Percentiles rank a stretch among this genome's conserved stretches.
phyloP scores from a whole-genome alignment of 2,329 filamentous ascomycete species.

The Mycocentrospora acerina region DNA sequence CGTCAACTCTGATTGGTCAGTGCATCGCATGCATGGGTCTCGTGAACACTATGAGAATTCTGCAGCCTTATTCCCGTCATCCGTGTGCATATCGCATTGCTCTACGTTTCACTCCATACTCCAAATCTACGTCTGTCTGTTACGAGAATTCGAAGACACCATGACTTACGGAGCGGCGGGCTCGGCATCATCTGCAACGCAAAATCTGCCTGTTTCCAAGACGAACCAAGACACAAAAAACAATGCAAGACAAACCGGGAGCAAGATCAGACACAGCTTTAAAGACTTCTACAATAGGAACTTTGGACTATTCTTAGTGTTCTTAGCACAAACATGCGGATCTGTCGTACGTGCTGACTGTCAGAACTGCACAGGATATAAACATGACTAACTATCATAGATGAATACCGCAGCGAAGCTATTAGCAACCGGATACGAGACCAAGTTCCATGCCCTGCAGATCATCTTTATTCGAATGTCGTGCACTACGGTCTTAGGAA shows the following conservation, averaged over 20 bases:
- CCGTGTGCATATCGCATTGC: no score
- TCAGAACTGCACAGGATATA: no score
- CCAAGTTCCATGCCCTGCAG: constrained; percentile 39
- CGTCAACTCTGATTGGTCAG: neutral
- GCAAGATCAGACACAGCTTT: constrained; percentile 3
- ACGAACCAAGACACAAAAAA: constrained; percentile 8
- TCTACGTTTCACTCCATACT: no score
- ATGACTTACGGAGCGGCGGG: constrained; percentile 17
- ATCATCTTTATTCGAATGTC: constrained; percentile 78
- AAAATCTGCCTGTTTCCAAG: constrained; percentile 6
- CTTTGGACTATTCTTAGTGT: constrained; percentile 26
- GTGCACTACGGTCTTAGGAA: constrained; percentile 67
- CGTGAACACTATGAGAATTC: no score
- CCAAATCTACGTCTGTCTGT: no score
- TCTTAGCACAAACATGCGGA: constrained; percentile 43
- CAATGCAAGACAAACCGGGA: constrained; percentile 1
- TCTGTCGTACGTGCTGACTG: constrained; percentile 17
- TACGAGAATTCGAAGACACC: neutral
- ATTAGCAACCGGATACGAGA: constrained; percentile 25
- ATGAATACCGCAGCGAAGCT: constrained; percentile 31
- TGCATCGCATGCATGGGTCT: neutral
- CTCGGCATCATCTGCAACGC: constrained; percentile 2
- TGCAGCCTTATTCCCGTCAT: no score
- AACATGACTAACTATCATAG: constrained; percentile 5
- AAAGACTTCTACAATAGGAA: constrained; percentile 23